Evolutionary conservation across 2,329 filamentous ascomycete species (phyloP).

Genomic region (Aureobasidium leucospermi): DNA sequence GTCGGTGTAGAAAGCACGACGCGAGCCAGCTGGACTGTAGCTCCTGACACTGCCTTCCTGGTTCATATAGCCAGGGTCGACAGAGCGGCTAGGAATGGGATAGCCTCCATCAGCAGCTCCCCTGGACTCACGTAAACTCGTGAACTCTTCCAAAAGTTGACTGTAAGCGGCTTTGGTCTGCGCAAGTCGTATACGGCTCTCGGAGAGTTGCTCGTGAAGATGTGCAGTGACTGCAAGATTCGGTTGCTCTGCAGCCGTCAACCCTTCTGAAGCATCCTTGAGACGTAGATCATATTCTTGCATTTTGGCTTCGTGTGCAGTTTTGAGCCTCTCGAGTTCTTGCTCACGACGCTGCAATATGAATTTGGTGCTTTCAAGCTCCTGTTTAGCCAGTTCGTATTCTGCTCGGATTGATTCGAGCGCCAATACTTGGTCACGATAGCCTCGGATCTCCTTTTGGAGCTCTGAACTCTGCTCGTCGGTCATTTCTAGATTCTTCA

Average conservation of each 20-base stretch:
- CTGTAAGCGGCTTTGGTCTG: constrained; percentile 47
- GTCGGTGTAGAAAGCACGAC: constrained; percentile 2
- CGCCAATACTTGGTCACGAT: constrained; percentile 57
- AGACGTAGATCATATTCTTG: constrained; percentile 35
- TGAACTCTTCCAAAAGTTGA: constrained; percentile 43
- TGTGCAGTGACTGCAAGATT: not conserved
- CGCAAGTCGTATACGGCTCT: constrained; percentile 40
- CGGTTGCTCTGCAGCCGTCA: not conserved
- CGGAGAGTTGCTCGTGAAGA: constrained; percentile 22
- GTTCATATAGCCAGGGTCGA: not conserved
- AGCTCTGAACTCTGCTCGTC: constrained; percentile 53
- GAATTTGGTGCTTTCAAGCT: constrained; percentile 50
- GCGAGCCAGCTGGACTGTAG: not conserved
- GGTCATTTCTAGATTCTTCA: constrained; percentile 54
- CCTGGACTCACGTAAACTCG: constrained; percentile 32
- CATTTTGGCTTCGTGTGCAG: constrained; percentile 42
- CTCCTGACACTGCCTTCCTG: constrained; percentile 1
- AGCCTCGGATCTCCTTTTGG: constrained; percentile 53
- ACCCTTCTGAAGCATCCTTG: not conserved
- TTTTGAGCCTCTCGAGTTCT: constrained; percentile 42
- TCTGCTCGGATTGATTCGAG: constrained; percentile 51
- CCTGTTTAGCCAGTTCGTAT: constrained; percentile 49
- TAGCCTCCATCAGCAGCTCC: constrained; percentile 14
- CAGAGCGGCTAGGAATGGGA: not conserved
- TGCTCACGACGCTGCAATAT: constrained; percentile 44